Evolutionary conservation across 495 filamentous ascomycete genomes (phyloP).

Genomic region (Saxophila tyrrhenica): DNA sequence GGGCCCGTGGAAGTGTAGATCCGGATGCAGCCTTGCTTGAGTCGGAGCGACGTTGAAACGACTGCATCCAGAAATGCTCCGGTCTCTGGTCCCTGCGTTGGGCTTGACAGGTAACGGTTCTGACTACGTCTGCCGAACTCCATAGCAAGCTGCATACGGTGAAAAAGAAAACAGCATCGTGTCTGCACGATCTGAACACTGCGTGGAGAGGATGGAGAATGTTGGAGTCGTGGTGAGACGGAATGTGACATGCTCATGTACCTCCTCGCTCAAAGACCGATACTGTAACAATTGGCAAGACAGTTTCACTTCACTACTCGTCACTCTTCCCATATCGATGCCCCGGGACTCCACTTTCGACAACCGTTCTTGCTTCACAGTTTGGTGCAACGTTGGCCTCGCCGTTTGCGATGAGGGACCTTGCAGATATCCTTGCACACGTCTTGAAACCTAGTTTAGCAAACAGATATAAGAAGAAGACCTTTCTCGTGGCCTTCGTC

Average conservation of each 20-base stretch:
- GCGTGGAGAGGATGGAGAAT: too few relatives aligned
- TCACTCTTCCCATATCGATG: not conserved
- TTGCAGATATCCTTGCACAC: not conserved
- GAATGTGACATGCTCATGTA: not conserved
- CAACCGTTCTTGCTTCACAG: not conserved
- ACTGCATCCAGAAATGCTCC: not conserved
- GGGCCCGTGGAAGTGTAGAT: too few relatives aligned
- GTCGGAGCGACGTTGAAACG: conserved; percentile 8
- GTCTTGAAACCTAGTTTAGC: not conserved
- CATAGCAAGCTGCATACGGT: too few relatives aligned
- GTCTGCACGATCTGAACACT: too few relatives aligned
- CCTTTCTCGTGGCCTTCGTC: not conserved
- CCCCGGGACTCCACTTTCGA: not conserved
- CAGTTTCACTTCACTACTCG: not conserved
- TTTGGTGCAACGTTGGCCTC: not conserved
- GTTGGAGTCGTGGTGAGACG: not conserved
- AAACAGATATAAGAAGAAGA: not conserved
- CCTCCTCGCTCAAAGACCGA: not conserved
- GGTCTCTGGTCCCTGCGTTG: not conserved
- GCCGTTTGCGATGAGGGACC: not conserved
- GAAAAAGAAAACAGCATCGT: too few relatives aligned
- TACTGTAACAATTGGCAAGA: not conserved
- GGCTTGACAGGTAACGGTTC: not conserved
- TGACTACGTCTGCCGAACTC: not conserved
- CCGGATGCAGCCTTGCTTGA: conserved; percentile 10